Conservation (phyloP, 2,329 filamentous ascomycete species). For the Scedosporium boydii region DNA sequence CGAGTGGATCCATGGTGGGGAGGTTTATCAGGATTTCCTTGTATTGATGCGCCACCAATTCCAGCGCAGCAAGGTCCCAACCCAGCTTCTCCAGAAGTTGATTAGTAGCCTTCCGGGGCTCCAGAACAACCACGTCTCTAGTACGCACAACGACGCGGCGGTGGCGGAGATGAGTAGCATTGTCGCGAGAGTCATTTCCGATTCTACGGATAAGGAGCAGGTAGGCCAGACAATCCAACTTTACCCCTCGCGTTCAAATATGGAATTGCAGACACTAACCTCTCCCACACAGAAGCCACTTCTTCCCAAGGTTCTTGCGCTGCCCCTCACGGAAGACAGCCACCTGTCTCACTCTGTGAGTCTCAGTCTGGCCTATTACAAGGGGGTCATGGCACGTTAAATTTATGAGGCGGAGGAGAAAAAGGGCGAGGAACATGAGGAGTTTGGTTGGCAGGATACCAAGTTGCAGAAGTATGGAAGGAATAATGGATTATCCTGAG, state of each 20-base stretch:
- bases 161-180: conserved; percentile 73
- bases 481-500: not conserved
- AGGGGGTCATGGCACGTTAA: conserved; percentile 44
- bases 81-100: conserved; percentile 45
- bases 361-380: conserved; percentile 60
- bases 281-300: conserved; percentile 15
- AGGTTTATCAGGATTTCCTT: conserved; percentile 62
- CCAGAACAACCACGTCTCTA: conserved; percentile 30
- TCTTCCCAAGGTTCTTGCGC: conserved; percentile 36
- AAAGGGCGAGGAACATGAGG: not conserved
- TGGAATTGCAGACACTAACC: conserved; percentile 11
- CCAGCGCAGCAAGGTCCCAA: conserved; percentile 28
- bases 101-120: conserved; percentile 46
- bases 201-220: conserved; percentile 41
- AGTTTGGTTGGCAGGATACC: not conserved
- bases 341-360: conserved; percentile 62
- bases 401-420: not conserved
- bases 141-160: conserved; percentile 55
- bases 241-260: not conserved
- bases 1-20: conserved; percentile 71
- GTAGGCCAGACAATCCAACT: conserved; percentile 28
- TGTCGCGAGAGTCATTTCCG: conserved; percentile 55
- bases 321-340: conserved; percentile 64
- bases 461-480: not conserved
- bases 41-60: conserved; percentile 32